These are phyloP conservation scores for Rhizomucor pusillus DNA, from an alignment of 371 early-diverging fungal species.

Conservation along the genomic window DNA sequence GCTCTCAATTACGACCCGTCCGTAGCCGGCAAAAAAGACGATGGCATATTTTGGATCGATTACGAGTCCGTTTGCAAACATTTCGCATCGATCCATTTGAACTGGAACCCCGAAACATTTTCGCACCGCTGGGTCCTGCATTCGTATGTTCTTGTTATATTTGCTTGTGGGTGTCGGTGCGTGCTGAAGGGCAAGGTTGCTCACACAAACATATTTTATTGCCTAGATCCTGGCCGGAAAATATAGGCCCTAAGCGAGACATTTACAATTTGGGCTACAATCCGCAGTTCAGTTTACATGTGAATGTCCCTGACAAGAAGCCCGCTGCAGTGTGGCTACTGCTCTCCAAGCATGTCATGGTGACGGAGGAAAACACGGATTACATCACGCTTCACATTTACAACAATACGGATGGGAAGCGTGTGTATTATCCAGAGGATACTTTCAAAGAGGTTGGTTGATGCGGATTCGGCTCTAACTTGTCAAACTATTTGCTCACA, in stretches of 20 bases:
- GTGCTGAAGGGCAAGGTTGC: neutral
- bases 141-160: conserved; percentile 26
- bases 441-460: conserved; percentile 57
- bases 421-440: conserved; percentile 76
- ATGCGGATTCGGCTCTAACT: neutral
- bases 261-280: conserved; percentile 69
- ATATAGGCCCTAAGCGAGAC: conserved; percentile 64
- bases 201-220: neutral
- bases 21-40: conserved; percentile 62
- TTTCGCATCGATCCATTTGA: conserved; percentile 85
- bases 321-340: conserved; percentile 74
- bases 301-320: conserved; percentile 54
- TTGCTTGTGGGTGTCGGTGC: neutral
- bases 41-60: conserved; percentile 88
- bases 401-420: conserved; percentile 62
- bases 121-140: conserved; percentile 62
- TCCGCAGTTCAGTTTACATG: conserved; percentile 71
- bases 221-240: conserved; percentile 57
- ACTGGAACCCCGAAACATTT: conserved; percentile 84
- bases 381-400: conserved; percentile 86
- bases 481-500: neutral
- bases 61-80: conserved; percentile 73
- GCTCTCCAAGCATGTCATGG: conserved; percentile 78
- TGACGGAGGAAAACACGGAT: conserved; percentile 80
- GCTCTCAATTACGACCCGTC: conserved; percentile 71